A percentile compares a stretch with the other conserved stretches of the same genome.
These are phyloP conservation scores for Narthecium ossifragum DNA, from an alignment of 106 monocot genomes.

Conservation along the genomic window DNA sequence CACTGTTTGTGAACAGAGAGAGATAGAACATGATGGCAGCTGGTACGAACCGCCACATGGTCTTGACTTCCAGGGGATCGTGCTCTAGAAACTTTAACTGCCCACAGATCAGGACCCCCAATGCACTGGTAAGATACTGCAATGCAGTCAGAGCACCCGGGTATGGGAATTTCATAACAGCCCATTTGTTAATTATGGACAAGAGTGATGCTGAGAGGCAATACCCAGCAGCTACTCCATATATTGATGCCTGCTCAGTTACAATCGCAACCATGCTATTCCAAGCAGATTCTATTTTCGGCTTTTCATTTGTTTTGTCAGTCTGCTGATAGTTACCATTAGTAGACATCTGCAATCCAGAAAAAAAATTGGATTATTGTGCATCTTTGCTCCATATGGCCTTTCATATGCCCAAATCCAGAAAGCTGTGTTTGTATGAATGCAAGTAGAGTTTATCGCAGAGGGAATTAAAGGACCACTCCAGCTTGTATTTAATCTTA, in stretches of 20 bases:
- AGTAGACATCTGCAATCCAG: too few relatives aligned
- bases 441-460: too few relatives aligned
- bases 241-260: conserved; percentile 53
- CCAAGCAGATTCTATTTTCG: conserved; percentile 13
- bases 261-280: conserved; percentile 10
- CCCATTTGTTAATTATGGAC: conserved; percentile 91
- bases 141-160: conserved; percentile 69
- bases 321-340: too few relatives aligned
- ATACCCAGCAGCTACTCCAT: conserved; percentile 81
- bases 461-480: too few relatives aligned
- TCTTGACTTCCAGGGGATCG: conserved; percentile 33
- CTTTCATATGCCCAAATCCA: too few relatives aligned
- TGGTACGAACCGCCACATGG: conserved; percentile 70
- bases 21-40: conserved; percentile 76
- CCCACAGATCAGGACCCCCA: conserved; percentile 52
- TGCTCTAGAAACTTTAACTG: conserved; percentile 43
- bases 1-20: conserved; percentile 77
- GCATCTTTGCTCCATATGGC: too few relatives aligned
- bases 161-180: conserved; percentile 83
- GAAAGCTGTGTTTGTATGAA: too few relatives aligned
- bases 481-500: too few relatives aligned
- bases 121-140: conserved; percentile 64
- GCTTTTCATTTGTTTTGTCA: too few relatives aligned
- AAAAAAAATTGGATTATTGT: too few relatives aligned
- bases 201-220: conserved; percentile 79